These are phyloP conservation scores for Pichia sp. DNA, from an alignment of 1,139 yeast species.

Conservation along the genomic window DNA sequence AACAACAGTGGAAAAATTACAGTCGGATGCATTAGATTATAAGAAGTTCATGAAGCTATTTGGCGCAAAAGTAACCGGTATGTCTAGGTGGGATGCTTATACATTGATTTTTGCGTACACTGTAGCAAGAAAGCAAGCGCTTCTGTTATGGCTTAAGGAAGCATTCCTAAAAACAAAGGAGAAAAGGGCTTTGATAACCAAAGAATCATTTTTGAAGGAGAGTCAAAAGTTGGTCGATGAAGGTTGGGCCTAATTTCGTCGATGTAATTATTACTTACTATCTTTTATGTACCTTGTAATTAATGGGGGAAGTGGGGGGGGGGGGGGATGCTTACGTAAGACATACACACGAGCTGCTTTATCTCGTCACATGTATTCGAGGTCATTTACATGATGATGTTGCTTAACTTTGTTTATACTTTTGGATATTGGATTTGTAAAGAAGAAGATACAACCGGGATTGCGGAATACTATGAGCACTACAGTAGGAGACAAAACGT, in stretches of 20 bases:
- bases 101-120: constrained; percentile 44
- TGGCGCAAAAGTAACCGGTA: constrained; percentile 21
- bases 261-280: not conserved
- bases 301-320: too few relatives aligned
- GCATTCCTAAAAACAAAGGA: constrained; percentile 24
- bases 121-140: constrained; percentile 25
- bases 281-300: not conserved
- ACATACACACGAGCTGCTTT: not conserved
- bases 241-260: constrained; percentile 12
- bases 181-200: constrained; percentile 15
- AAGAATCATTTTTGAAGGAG: constrained; percentile 4
- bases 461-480: not conserved
- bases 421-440: too few relatives aligned
- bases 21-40: constrained; percentile 13
- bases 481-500: constrained; percentile 5
- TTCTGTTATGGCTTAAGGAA: constrained; percentile 27
- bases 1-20: constrained; percentile 16
- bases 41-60: constrained; percentile 25
- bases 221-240: not conserved
- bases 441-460: too few relatives aligned
- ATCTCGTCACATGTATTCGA: not conserved
- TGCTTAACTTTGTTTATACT: too few relatives aligned
- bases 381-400: not conserved
- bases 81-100: constrained; percentile 39
- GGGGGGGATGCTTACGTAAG: not conserved